Evolutionary conservation across 495 filamentous ascomycete species (phyloP), one percentile per base, ranked within the genome.

Genomic region (Penicillium soppii): DNA sequence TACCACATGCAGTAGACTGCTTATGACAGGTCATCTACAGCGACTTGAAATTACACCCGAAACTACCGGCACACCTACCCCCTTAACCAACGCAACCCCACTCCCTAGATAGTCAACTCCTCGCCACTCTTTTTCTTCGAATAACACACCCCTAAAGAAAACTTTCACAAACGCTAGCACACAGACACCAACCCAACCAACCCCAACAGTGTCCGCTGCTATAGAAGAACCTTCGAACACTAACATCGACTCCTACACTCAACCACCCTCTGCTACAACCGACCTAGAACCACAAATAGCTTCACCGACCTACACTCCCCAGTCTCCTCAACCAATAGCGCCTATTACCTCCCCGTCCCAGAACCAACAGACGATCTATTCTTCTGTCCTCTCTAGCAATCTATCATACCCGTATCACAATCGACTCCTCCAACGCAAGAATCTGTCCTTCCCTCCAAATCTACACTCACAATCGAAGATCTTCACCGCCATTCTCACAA

Each of bases 381-480:
- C 51, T 17, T 47, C 43, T 9, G 37, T 53, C 37, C n/a, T n/a
- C 51, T 53, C 37, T 37, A 42, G 29, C 51, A 38, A n/a, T 23
- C 44, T 13, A 30, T n/a, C n/a, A n/a, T n/a, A n/a, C n/a, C n/a
- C n/a, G n/a, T n/a, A n/a, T n/a, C n/a, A n/a, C n/a, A n/a, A n/a
- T n/a, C n/a, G n/a, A n/a, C n/a, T n/a, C n/a, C 20, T 26, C 7
- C 12, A 36, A 7, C 21, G 7, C 33, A 30, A 45, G 27, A 50
- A 56, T 21, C 53, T 29, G 12, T 42, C 17, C 40, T 16, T 41
- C 29, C 53, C 39, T 13, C 46, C 13, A 55, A 20, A 40, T 26
- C 41, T 23, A 52, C 25, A 56, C 42, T 56, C 47, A 56, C 27
- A 47, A 56, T 56, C 12, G 47, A 52, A 47, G 53, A 52, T 51